phyloP scores from a whole-genome alignment of 805 yeast genomes.

The Naumovozyma castellii region DNA sequence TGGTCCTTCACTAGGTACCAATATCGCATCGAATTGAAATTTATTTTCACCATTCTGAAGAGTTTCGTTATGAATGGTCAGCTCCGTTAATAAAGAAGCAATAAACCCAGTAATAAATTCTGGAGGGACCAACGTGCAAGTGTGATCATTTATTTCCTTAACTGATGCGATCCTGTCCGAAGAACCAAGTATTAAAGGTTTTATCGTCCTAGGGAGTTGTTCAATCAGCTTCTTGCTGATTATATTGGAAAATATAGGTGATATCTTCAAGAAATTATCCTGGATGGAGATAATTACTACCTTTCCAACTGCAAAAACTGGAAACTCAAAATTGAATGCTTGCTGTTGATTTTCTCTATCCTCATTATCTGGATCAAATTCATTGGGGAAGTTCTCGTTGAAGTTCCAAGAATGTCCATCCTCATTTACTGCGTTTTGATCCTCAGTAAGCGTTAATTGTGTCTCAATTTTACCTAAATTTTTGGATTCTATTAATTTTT shows the following conservation, averaged over 20 bases:
- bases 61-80: slow-evolving; percentile 6
- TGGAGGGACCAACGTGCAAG: slow-evolving; percentile 41
- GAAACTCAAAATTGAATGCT: slow-evolving; percentile 10
- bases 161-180: slow-evolving; percentile 22
- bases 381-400: slow-evolving; percentile 23
- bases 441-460: slow-evolving; percentile 4
- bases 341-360: slow-evolving; percentile 6
- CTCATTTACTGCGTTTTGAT: background rate
- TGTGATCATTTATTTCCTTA: slow-evolving; percentile 22
- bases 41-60: background rate
- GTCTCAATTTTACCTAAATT: slow-evolving; percentile 14
- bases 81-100: slow-evolving; percentile 35
- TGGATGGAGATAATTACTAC: slow-evolving; percentile 18
- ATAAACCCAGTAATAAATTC: slow-evolving; percentile 50
- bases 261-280: slow-evolving; percentile 26
- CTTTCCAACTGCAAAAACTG: slow-evolving; percentile 14
- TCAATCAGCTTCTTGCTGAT: slow-evolving; percentile 20
- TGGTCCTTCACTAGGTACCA: slow-evolving; percentile 50
- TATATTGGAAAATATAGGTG: slow-evolving; percentile 29
- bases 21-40: slow-evolving; percentile 9
- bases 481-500: slow-evolving; percentile 5
- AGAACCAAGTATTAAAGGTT: slow-evolving; percentile 26
- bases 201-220: slow-evolving; percentile 7
- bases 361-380: slow-evolving; percentile 13
- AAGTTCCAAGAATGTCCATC: slow-evolving; percentile 15